Evolutionary conservation across 768 basidiomycete species (phyloP).

Genomic region (Mycena metata): DNA sequence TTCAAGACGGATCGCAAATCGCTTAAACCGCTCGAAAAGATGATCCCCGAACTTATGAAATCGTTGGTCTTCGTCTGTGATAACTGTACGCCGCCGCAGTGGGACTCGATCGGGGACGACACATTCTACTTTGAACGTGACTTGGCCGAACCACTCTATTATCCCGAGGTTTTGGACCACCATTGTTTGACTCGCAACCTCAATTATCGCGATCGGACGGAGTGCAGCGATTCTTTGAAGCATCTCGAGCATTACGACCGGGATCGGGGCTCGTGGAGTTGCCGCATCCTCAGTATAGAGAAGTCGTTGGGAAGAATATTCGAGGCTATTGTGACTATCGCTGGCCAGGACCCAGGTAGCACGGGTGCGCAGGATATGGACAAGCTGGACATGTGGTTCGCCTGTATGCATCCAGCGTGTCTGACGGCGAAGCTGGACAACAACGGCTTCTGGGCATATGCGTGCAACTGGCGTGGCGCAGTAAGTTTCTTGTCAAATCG

Average conservation of each 20-base stretch:
- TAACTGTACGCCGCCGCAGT: slow-evolving; percentile 8
- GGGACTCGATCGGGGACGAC: slow-evolving; percentile 4
- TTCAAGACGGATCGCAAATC: neutral
- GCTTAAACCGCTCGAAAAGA: neutral
- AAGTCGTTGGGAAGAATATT: slow-evolving; percentile 19
- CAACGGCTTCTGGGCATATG: slow-evolving; percentile 1
- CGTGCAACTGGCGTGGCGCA: slow-evolving; percentile 18
- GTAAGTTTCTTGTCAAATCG: neutral
- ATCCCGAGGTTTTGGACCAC: slow-evolving; percentile 15
- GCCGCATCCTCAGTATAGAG: slow-evolving; percentile 21
- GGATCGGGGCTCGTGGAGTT: slow-evolving; percentile 17
- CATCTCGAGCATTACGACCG: slow-evolving; percentile 17
- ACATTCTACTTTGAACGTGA: slow-evolving; percentile 6
- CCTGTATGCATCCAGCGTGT: slow-evolving; percentile 10
- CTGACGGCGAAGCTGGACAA: neutral
- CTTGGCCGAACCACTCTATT: slow-evolving; percentile 14
- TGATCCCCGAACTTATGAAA: neutral
- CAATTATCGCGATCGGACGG: neutral
- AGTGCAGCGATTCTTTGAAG: slow-evolving; percentile 5
- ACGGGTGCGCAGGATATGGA: slow-evolving; percentile 16
- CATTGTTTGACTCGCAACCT: slow-evolving; percentile 15
- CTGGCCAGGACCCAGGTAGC: neutral
- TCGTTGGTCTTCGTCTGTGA: slow-evolving; percentile 12
- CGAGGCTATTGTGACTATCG: neutral
- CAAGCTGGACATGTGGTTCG: slow-evolving; percentile 20